Evolutionary conservation across 371 early-diverging fungal genomes (phyloP).

Genomic region (Mucor velutinosus): DNA sequence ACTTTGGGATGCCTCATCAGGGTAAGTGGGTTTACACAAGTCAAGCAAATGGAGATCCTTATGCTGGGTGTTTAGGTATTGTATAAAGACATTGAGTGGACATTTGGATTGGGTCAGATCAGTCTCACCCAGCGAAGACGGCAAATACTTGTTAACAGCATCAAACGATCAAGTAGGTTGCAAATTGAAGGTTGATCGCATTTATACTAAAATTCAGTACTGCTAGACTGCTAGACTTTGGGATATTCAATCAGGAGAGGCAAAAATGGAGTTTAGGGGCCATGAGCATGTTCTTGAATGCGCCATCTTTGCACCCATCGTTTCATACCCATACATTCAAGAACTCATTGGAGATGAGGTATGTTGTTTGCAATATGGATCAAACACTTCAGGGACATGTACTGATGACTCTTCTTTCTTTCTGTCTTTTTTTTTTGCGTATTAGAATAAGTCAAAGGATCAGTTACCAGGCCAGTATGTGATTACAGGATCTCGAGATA

Average conservation of each 20-base stretch:
- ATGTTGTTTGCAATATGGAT: not conserved
- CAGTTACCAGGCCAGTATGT: slow-evolving; percentile 66
- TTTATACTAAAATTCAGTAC: not conserved
- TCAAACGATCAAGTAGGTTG: slow-evolving; percentile 80
- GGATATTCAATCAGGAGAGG: slow-evolving; percentile 72
- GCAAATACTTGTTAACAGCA: slow-evolving; percentile 65
- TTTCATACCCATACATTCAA: slow-evolving; percentile 59
- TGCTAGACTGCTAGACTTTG: slow-evolving; percentile 77
- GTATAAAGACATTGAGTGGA: slow-evolving; percentile 75
- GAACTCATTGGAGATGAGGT: slow-evolving; percentile 47
- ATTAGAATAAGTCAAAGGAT: slow-evolving; percentile 34
- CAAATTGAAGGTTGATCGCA: not conserved
- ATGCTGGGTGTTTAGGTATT: slow-evolving; percentile 59
- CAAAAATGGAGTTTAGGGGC: slow-evolving; percentile 74
- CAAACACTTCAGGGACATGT: not conserved
- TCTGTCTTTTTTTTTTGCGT: not conserved
- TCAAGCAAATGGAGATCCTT: not conserved
- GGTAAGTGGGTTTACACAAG: slow-evolving; percentile 42
- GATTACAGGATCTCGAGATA: slow-evolving; percentile 85
- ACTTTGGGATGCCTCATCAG: slow-evolving; percentile 83
- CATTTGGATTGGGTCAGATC: slow-evolving; percentile 87
- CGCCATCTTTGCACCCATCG: slow-evolving; percentile 74
- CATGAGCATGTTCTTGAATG: slow-evolving; percentile 93
- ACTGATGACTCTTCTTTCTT: not conserved
- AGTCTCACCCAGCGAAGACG: slow-evolving; percentile 68